Evolutionary conservation across 2,329 filamentous ascomycete genomes (phyloP), one percentile per base, ranked within the genome.

Genomic region (Beauveria medogensis): DNA sequence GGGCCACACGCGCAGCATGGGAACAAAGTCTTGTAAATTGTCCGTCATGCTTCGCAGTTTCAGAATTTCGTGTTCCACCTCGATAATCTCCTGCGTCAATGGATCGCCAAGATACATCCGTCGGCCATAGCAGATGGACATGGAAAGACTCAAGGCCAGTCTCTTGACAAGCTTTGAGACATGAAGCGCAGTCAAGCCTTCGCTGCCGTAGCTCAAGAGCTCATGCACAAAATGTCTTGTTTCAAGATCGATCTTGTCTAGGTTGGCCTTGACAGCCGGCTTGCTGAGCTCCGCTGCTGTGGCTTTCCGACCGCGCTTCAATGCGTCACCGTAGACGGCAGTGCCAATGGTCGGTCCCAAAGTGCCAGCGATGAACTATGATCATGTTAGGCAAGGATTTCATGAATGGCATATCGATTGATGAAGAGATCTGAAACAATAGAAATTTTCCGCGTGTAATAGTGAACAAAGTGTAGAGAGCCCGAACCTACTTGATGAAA

Each of bases 81-180:
- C 22, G 34, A 58, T 58, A n/a, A 58, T 58, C 4, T 58, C 55
- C 10, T 51, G 55, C 4, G 55, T 58, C 34, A 58, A 40, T 3
- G 55, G 46, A 16, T 58, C 46, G 18, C 55, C 55, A 2, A 51
- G 34, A 43, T 51, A 58, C 55, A 58, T 58, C 34, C 55, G 55
- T 2, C 55, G 55, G 24, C 55, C 55, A n/a, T 58, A 58, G 47
- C 55, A 58, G 22, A 58, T 58, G 46, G 55, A 58, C 55, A 58
- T 43, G 55, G 46, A 51, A 2, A 51, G 46, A 18, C 46, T 58
- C 20, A 58, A 37, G 5, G 55, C 55, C 10, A 58, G n/a, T 4
- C 55, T 22, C n/a, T 58, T 58, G 24, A 58, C 20, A 8, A 58
- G 55, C 46, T 51, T 50, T 5, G 55, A 58, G 16, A 58, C 46